Evolutionary conservation across 495 filamentous ascomycete genomes (phyloP), one percentile per base, ranked within the genome.

Genomic region (Aspergillus saccharolyticus): DNA sequence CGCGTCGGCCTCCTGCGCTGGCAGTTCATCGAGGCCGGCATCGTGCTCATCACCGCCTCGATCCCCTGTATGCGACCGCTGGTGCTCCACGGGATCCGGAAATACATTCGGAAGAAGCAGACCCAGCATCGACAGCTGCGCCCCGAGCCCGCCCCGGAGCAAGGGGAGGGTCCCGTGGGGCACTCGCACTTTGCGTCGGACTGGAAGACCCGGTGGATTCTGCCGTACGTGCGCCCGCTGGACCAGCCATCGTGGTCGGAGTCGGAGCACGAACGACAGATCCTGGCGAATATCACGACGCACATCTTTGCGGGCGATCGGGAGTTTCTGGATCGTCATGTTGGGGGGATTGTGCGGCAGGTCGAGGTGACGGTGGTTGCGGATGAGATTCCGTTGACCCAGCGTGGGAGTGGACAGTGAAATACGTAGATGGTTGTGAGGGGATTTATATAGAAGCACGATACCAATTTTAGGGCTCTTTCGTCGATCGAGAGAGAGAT

Each of bases 1-100:
- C 44, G 44, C 30, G 44, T 55, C 44, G 39, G 25, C 12, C 54
- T 55, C 24, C 54, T 55, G 17, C 54, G 54, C 0, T 55, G 44
- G 44, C 48, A 42, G 44, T 49, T 55, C 44, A 22, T 55, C 44
- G 54, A 55, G 20, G 63, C 64, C 15, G 67, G 67, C 33, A 20
- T 72, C 4, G 68, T 72, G 14, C 70, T 72, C 21, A 65, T 72
- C 17, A 71, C 68, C 3, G 63, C 68, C 1, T 72, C 70, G 0
- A 61, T 72, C 4, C 70, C 70, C 0, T 67, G 61, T 20, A 55
- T 71, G 17, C 63, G 68, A 16, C 67, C 68, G 0, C 50, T 72
- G 24, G 46, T 57, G 1, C 16, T 43, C n/a, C 22, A 24, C 15
- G 45, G 42, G 21, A 28, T 28, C 1, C 33, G n/a, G 10, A 24